These are phyloP conservation scores for Chenopodium formosanum DNA, from an alignment of 148 eudicot genomes.

Conservation along the genomic window DNA sequence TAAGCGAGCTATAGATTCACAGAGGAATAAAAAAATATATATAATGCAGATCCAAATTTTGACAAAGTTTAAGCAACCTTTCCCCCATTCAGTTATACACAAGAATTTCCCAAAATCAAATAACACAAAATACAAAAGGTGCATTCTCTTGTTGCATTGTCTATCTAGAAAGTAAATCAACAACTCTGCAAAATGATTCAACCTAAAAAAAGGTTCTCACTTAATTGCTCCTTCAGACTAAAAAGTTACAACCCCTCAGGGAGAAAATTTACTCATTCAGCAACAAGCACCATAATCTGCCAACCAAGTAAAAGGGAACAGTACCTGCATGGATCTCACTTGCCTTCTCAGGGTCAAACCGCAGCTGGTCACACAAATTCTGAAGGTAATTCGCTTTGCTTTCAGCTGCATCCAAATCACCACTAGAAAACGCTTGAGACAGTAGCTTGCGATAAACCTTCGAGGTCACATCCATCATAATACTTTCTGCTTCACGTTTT, in stretches of 20 bases:
- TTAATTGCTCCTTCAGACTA: background rate
- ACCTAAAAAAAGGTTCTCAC: background rate
- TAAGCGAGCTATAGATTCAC: background rate
- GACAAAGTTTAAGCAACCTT: background rate
- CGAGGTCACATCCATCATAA: slow-evolving; percentile 66
- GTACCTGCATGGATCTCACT: slow-evolving; percentile 80
- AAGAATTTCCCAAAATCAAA: background rate
- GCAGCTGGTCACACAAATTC: slow-evolving; percentile 69
- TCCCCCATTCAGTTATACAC: background rate
- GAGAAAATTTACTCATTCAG: background rate
- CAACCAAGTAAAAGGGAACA: slow-evolving; percentile 4
- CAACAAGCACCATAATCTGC: background rate
- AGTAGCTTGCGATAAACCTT: slow-evolving; percentile 77
- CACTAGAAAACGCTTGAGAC: slow-evolving; percentile 70
- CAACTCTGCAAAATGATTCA: background rate
- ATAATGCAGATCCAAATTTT: background rate
- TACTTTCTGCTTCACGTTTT: slow-evolving; percentile 78
- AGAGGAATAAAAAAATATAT: background rate
- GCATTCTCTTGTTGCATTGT: background rate
- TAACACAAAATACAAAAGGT: background rate
- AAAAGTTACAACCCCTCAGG: background rate
- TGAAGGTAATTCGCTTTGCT: slow-evolving; percentile 95
- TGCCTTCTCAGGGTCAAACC: slow-evolving; percentile 80
- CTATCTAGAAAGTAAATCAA: background rate
- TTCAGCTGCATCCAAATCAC: slow-evolving; percentile 71